Evolutionary conservation across 495 filamentous ascomycete genomes (phyloP).

Genomic region (Aspergillus olivimuriae): DNA sequence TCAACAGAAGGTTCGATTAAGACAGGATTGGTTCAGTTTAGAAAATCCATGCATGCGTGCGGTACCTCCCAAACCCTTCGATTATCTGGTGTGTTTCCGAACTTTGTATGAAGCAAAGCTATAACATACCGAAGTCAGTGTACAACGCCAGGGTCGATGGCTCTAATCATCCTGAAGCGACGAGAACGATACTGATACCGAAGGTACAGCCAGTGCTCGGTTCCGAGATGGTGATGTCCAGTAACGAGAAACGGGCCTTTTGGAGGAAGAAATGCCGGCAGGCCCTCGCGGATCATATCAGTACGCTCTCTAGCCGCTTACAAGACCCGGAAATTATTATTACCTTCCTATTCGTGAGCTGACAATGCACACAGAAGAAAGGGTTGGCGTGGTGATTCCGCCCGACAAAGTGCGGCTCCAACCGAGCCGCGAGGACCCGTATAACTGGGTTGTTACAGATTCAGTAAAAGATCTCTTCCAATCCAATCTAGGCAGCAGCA

Average conservation of each 20-base stretch:
- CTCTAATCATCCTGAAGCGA: background rate
- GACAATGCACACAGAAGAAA: no score
- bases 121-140: no score
- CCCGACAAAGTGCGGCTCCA: background rate
- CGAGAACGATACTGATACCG: background rate
- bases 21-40: no score
- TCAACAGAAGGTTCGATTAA: no score
- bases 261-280: background rate
- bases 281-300: background rate
- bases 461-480: background rate
- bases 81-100: no score
- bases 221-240: background rate
- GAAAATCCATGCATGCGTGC: no score
- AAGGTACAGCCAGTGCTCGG: no score
- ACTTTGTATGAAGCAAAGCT: no score
- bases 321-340: no score
- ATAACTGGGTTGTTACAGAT: background rate
- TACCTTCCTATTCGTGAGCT: no score
- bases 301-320: background rate
- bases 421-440: background rate
- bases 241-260: background rate
- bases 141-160: no score
- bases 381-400: background rate
- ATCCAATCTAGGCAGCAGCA: background rate
- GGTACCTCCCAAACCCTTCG: no score